Percentiles rank a stretch among this genome's conserved stretches.
phyloP scores from a whole-genome alignment of 345 rosid genomes.

The Populus tremula region DNA sequence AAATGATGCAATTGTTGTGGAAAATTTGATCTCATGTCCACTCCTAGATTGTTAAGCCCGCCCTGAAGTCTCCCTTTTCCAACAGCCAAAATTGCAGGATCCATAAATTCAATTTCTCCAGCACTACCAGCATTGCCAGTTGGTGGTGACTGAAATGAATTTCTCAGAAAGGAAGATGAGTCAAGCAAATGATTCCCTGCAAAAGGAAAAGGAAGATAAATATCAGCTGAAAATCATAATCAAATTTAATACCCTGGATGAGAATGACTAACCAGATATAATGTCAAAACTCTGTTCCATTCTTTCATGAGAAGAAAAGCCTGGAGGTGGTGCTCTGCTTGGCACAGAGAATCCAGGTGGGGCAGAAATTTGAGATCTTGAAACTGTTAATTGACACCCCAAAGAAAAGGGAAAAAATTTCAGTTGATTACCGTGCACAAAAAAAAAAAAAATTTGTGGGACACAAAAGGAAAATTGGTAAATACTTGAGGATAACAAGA shows the following conservation, averaged over 20 bases:
- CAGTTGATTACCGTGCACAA: neutral
- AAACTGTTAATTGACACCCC: slow-evolving; percentile 26
- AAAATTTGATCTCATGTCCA: slow-evolving; percentile 56
- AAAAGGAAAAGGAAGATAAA: slow-evolving; percentile 7
- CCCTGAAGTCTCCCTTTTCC: slow-evolving; percentile 71
- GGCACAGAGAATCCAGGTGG: slow-evolving; percentile 89
- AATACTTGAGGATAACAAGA: no score
- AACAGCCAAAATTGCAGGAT: slow-evolving; percentile 94
- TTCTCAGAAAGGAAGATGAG: slow-evolving; percentile 49
- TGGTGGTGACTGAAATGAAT: slow-evolving; percentile 40
- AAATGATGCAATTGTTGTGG: slow-evolving; percentile 45
- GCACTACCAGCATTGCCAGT: slow-evolving; percentile 39
- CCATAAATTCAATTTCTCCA: slow-evolving; percentile 76
- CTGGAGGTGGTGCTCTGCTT: slow-evolving; percentile 88
- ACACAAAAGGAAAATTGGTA: neutral
- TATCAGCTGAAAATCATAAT: neutral
- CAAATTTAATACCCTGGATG: neutral
- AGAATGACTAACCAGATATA: slow-evolving; percentile 44
- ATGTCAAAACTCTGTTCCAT: slow-evolving; percentile 44
- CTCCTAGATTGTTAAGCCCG: slow-evolving; percentile 45
- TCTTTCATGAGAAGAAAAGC: slow-evolving; percentile 74
- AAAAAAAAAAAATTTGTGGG: neutral
- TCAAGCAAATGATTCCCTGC: slow-evolving; percentile 57
- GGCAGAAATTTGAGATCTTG: slow-evolving; percentile 67
- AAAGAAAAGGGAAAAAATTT: neutral